Base-by-base conservation (phyloP, 768 basidiomycete genomes). In the Mycena maculata region DNA sequence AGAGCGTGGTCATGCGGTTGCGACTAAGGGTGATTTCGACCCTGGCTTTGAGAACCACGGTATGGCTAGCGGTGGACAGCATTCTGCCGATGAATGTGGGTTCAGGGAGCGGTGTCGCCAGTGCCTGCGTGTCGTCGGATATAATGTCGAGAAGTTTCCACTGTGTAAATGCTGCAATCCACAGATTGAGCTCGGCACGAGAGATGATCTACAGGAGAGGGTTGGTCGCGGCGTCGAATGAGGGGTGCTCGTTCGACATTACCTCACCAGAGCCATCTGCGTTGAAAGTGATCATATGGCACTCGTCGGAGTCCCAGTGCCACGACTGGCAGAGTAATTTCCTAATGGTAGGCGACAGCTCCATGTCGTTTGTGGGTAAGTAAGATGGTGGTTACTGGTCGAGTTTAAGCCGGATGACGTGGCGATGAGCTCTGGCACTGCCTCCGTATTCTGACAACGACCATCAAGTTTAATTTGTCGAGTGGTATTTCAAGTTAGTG, bases 121-220 rank as follows among this genome's bases (percentile, higher is more conserved):
- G 48, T 50, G 48, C 48, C 48, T 50, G 27, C 48, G 48, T 31
- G 20, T 50, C 48, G 18, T 50, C 9, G 48, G 20, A 31, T 16
- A 50, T 50, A 8, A 50, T 28, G 18, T 50, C 48, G 48, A 50
- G 27, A 31, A 50, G 12, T 20, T 50, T 50, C 48, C 48, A 50
- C 31, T 30, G 48, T 9, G 48, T 50, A 28, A 50, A 50, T 28
- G 48, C 48, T 50, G 48, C 48, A 50, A 50, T 50, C 48, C 48
- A 50, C 18, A 50, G 28, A 31, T 50, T 50, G 10, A 50, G 6
- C 28, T 50, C 48, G 9, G 27, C 48, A 50, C 48, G 48, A 50
- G 48, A 50, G 28, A 50, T 28, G 8, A 50, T 13, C 48, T 50
- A 28, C 27, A 31, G 48, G 48, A 50, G 16, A 48, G 23, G 16